Evolutionary conservation across 73 alveolate species (phyloP).

Genomic region (Paramecium octaurelia): DNA sequence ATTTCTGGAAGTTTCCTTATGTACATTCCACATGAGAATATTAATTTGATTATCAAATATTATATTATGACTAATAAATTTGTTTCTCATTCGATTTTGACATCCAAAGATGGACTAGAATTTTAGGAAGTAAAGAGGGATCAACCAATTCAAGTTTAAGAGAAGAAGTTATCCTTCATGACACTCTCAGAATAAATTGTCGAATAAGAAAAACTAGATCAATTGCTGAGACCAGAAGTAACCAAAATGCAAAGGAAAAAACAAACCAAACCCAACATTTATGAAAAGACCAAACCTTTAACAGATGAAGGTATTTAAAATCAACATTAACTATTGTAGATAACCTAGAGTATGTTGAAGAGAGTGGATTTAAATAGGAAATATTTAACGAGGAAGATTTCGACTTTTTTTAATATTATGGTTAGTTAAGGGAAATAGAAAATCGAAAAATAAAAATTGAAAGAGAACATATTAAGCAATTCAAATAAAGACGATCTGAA

Average conservation of each 20-base stretch:
- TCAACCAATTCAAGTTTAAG: background rate
- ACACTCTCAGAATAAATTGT: background rate
- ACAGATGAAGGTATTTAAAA: constrained; percentile 17
- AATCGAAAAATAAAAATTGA: constrained; percentile 22
- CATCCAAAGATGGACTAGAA: constrained; percentile 39
- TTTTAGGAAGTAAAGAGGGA: constrained; percentile 25
- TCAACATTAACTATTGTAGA: background rate
- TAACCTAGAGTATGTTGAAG: constrained; percentile 4
- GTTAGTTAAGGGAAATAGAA: constrained; percentile 32
- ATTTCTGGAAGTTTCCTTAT: background rate
- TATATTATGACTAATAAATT: background rate
- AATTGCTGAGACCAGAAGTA: background rate
- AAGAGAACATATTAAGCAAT: constrained; percentile 12
- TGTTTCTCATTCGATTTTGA: constrained; percentile 1
- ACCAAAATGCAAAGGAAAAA: background rate
- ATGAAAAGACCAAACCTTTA: constrained; percentile 33
- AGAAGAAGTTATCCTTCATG: background rate
- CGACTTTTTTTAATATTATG: constrained; percentile 18
- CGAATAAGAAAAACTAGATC: background rate
- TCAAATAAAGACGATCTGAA: background rate
- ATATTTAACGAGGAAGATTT: constrained; percentile 36
- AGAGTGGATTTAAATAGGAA: constrained; percentile 41
- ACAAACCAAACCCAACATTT: constrained; percentile 1
- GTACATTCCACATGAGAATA: background rate
- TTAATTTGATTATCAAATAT: background rate